These are phyloP conservation scores for Rhodotorula sp. DNA, from an alignment of 1,284 basidiomycete species.

Conservation along the genomic window DNA sequence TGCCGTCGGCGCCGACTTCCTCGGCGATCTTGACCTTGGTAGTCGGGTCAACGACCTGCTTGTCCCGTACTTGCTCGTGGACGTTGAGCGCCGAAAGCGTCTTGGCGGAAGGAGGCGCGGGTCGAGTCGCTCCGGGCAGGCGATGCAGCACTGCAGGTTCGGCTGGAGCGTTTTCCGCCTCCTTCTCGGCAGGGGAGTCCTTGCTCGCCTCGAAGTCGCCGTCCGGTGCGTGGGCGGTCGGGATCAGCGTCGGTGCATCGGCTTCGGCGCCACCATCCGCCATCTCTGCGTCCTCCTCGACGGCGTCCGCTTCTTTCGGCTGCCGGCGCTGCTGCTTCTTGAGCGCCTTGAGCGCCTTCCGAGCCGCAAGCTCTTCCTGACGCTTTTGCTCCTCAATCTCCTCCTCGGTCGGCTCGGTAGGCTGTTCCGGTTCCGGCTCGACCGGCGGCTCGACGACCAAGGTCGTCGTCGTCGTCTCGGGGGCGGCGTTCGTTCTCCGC, in stretches of 20 bases:
- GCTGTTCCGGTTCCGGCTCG: conserved; percentile 14
- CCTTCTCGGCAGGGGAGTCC: conserved; percentile 7
- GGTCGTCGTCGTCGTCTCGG: neutral
- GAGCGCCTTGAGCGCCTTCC: conserved; percentile 35
- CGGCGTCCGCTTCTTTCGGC: neutral
- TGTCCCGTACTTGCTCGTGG: conserved; percentile 68
- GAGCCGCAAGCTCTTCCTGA: conserved; percentile 26
- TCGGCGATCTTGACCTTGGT: conserved; percentile 56
- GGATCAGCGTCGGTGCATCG: conserved; percentile 9
- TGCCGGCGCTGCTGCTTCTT: conserved; percentile 30
- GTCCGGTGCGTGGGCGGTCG: conserved; percentile 10
- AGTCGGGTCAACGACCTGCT: conserved; percentile 66
- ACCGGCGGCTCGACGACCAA: conserved; percentile 14
- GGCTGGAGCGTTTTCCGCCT: conserved; percentile 3
- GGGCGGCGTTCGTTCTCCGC: neutral
- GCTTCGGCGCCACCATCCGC: neutral
- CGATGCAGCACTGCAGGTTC: conserved; percentile 17
- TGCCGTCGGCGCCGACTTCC: conserved; percentile 50
- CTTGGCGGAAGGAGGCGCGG: conserved; percentile 67
- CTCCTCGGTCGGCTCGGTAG: conserved; percentile 31
- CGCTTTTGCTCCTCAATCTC: conserved; percentile 38
- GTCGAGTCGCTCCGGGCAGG: conserved; percentile 69
- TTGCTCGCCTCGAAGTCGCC: neutral
- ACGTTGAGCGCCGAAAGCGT: conserved; percentile 72
- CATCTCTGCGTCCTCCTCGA: neutral